phyloP scores from a whole-genome alignment of 306 rosid species.

The Vigna angularis region DNA sequence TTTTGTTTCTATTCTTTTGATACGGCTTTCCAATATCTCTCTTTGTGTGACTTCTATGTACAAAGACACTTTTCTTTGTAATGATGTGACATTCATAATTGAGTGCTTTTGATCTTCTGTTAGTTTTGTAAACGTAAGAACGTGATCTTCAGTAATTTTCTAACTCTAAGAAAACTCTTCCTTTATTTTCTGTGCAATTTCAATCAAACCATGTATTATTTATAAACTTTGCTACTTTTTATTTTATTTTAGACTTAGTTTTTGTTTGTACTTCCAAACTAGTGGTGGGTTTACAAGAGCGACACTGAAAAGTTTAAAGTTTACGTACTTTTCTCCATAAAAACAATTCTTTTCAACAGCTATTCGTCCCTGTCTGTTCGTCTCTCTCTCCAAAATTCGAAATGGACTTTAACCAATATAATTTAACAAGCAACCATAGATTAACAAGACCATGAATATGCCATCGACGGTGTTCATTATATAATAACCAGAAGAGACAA shows the following conservation, averaged over 20 bases:
- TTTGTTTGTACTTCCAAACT: neutral
- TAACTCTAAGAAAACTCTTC: neutral
- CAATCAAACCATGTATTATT: neutral
- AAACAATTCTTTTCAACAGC: neutral
- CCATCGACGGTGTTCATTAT: neutral
- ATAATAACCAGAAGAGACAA: neutral
- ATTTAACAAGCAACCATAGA: neutral
- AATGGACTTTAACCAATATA: neutral
- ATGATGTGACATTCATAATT: constrained; percentile 32
- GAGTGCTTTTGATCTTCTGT: neutral
- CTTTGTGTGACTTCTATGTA: constrained; percentile 36
- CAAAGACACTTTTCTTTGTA: constrained; percentile 35
- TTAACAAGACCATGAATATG: neutral
- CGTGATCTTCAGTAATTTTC: constrained; percentile 12
- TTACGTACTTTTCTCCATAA: neutral
- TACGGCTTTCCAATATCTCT: constrained; percentile 35
- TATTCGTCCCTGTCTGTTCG: neutral
- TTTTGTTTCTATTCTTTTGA: constrained; percentile 35
- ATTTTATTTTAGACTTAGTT: neutral
- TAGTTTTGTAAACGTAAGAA: constrained; percentile 20
- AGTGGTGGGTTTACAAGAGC: neutral
- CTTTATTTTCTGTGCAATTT: too few relatives aligned
- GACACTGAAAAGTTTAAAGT: constrained; percentile 15
- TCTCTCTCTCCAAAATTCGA: too few relatives aligned
- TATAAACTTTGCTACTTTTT: neutral